Base-by-base conservation (phyloP, 2,329 filamentous ascomycete species). In the Trichoderma pleuroti region DNA sequence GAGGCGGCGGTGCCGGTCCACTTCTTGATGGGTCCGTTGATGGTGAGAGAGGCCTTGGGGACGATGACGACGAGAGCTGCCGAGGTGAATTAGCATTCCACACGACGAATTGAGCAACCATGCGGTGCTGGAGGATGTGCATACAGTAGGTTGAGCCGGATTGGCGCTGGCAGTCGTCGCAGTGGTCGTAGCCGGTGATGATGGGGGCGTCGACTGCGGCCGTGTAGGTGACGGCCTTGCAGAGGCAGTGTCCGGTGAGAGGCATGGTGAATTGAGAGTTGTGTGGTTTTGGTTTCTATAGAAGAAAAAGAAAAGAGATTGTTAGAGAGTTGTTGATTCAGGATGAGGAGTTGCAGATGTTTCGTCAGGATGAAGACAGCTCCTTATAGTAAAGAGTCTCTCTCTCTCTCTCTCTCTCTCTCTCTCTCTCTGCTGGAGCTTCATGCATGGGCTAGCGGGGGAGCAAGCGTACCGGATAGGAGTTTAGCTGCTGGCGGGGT, bases 121-220 rank as follows among this genome's bases (percentile, higher is more conserved):
- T 16, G 32, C 26, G 42, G 52, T 24, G 32, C n/a, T 5, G 11
- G n/a, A 11, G 24, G 18, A 39, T 42, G 16, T 52, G 39, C 86
- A 73, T 80, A 89, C 87, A 91, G 80, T 92, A 92, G 71, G 90
- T 91, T 21, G 88, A 91, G 74, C 90, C 90, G 64, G 82, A 86
- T 82, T 92, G 90, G 77, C 90, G 88, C 81, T 92, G 90, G 85
- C 90, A 92, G 81, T 91, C 90, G 77, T 92, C 90, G 76, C 90
- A 92, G 84, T 92, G 90, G 78, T 92, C 91, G 79, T 92, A 91
- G 73, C 86, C 90, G 65, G 87, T 87, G 79, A 86, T 56, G 68
- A 86, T 76, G 67, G 86, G 85, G 62, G 80, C 81, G 30, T 87
- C 85, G 71, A 86, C 80, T 78, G 86, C 84, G 64, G 80, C 83